phyloP scores from a whole-genome alignment of 495 filamentous ascomycete genomes.

The Copromyces sp. region DNA sequence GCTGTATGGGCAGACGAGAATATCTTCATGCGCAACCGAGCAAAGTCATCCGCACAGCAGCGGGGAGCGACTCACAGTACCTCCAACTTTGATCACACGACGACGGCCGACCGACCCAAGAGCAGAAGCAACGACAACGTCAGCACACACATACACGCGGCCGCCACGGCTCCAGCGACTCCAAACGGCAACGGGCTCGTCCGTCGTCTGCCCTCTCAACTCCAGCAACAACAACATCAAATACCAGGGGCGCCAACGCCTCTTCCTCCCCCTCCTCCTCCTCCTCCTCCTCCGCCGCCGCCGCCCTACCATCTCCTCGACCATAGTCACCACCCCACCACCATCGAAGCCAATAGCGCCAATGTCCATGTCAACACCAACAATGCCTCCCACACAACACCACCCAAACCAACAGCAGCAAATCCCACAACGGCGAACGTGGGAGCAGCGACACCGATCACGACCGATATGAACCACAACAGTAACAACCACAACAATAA shows the following conservation, averaged over 20 bases:
- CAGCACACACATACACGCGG: not conserved
- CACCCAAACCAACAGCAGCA: constrained; percentile 2
- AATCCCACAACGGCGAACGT: not conserved
- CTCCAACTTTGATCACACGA: not conserved
- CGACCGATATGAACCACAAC: not conserved
- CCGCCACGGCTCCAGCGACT: not conserved
- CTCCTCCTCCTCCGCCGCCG: not conserved
- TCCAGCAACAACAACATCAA: not conserved
- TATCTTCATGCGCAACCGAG: constrained; percentile 24
- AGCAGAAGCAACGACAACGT: not conserved
- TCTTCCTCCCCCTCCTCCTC: not conserved
- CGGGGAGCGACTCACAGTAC: constrained; percentile 10
- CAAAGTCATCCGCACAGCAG: constrained; percentile 18
- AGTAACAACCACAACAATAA: not conserved
- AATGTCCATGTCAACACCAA: not conserved
- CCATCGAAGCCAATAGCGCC: not conserved
- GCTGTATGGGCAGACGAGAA: constrained; percentile 16
- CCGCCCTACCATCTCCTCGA: not conserved
- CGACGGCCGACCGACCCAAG: not conserved
- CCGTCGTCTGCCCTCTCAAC: not conserved
- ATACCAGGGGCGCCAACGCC: not conserved
- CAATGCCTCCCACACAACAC: constrained; percentile 1
- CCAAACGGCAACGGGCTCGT: not conserved
- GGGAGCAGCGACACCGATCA: not conserved
- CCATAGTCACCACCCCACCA: not conserved